Evolutionary conservation across 2,329 filamentous ascomycete species (phyloP).

Genomic region (Diaporthe citri): DNA sequence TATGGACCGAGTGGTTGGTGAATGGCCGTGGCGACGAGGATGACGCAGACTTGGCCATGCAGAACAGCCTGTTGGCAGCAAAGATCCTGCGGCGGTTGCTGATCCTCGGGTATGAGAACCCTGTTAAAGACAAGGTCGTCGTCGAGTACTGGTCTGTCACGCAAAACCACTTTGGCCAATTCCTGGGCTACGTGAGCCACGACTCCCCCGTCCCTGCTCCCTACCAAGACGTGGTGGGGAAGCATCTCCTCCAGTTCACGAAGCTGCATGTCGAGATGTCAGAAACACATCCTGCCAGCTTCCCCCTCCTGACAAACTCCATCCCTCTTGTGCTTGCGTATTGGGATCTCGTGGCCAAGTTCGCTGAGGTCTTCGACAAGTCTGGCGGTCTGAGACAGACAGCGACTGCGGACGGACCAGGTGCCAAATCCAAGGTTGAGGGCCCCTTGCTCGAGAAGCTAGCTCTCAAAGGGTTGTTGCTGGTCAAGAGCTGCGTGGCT

Average conservation of each 20-base stretch:
- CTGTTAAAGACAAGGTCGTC: slow-evolving; percentile 82
- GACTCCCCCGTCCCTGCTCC: slow-evolving; percentile 65
- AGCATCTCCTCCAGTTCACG: slow-evolving; percentile 88
- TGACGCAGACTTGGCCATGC: slow-evolving; percentile 73
- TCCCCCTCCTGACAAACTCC: slow-evolving; percentile 84
- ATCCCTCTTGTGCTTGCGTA: slow-evolving; percentile 83
- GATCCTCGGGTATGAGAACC: slow-evolving; percentile 85
- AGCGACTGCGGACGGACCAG: slow-evolving; percentile 48
- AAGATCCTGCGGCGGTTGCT: slow-evolving; percentile 85
- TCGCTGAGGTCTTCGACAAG: slow-evolving; percentile 80
- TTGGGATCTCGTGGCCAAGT: slow-evolving; percentile 83
- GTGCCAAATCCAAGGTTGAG: slow-evolving; percentile 64
- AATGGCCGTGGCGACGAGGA: slow-evolving; percentile 70
- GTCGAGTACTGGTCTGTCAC: slow-evolving; percentile 85
- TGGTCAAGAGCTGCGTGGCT: slow-evolving; percentile 85
- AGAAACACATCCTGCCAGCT: slow-evolving; percentile 82
- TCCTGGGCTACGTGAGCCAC: slow-evolving; percentile 74
- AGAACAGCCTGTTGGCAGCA: slow-evolving; percentile 82
- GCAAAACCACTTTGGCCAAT: slow-evolving; percentile 81
- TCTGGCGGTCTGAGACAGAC: slow-evolving; percentile 67
- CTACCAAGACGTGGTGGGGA: slow-evolving; percentile 77
- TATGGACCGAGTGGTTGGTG: slow-evolving; percentile 75
- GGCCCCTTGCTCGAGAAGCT: slow-evolving; percentile 81
- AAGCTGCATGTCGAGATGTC: slow-evolving; percentile 94
- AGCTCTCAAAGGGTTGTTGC: slow-evolving; percentile 83